Evolutionary conservation across 805 yeast species (phyloP).

Genomic region (Yarrowia alimentaria): DNA sequence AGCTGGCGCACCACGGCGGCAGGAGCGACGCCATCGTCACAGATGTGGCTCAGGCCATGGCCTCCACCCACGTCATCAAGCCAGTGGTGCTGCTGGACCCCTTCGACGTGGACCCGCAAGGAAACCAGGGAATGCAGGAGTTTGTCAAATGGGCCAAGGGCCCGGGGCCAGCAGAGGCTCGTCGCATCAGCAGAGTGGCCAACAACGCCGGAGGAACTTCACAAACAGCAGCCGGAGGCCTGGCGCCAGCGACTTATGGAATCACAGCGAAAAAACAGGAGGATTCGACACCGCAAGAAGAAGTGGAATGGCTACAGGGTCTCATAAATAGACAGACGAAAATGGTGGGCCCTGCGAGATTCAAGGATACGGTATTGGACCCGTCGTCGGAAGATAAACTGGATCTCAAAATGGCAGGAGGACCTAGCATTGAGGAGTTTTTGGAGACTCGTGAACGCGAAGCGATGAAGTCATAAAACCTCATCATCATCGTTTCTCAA

Average conservation of each 20-base stretch:
- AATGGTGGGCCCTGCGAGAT: slow-evolving; percentile 40
- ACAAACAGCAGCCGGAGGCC: slow-evolving; percentile 9
- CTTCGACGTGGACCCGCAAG: slow-evolving; percentile 49
- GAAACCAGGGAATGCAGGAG: slow-evolving; percentile 49
- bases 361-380: slow-evolving; percentile 38
- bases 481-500: too few relatives aligned
- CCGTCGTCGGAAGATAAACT: slow-evolving; percentile 12
- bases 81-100: slow-evolving; percentile 58
- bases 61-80: slow-evolving; percentile 58
- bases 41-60: slow-evolving; percentile 72
- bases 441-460: not conserved
- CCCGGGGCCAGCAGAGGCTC: slow-evolving; percentile 46
- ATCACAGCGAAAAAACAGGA: slow-evolving; percentile 24
- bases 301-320: slow-evolving; percentile 40
- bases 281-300: slow-evolving; percentile 18
- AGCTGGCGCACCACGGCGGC: slow-evolving; percentile 50
- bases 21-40: slow-evolving; percentile 52
- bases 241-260: slow-evolving; percentile 15
- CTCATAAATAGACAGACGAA: slow-evolving; percentile 38
- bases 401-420: slow-evolving; percentile 30
- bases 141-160: slow-evolving; percentile 60
- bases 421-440: slow-evolving; percentile 30
- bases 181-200: slow-evolving; percentile 36
- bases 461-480: not conserved
- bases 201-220: not conserved